Conservation (phyloP, 2,329 filamentous ascomycete genomes). For the Xylariaceae sp. region DNA sequence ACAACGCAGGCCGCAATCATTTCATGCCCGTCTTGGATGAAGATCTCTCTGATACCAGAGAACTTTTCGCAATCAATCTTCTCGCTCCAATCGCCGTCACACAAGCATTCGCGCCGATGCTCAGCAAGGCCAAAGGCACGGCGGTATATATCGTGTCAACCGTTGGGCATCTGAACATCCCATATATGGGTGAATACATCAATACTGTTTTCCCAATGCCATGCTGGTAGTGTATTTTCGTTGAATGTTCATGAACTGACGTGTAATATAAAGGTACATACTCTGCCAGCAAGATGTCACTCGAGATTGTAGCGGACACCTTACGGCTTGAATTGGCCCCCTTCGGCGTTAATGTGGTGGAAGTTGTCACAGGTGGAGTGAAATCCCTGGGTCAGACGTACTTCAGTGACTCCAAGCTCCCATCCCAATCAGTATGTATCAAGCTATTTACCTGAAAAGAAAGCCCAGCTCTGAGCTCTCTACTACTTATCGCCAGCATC, state of each 20-base stretch:
- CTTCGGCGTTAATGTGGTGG: constrained; percentile 26
- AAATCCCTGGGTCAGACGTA: constrained; percentile 26
- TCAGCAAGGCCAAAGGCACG: constrained; percentile 29
- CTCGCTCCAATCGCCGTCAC: constrained; percentile 27
- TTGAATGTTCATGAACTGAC: no score
- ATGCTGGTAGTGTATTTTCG: neutral
- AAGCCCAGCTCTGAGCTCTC: neutral
- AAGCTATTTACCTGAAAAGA: no score
- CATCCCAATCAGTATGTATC: constrained; percentile 13
- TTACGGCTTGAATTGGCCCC: constrained; percentile 26
- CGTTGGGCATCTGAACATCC: constrained; percentile 23
- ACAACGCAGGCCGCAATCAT: constrained; percentile 27
- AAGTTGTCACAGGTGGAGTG: constrained; percentile 25
- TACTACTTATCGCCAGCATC: neutral
- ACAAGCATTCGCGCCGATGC: constrained; percentile 25
- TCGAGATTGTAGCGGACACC: constrained; percentile 26
- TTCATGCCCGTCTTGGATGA: constrained; percentile 28
- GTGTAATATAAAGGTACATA: constrained; percentile 19
- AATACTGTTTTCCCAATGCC: neutral
- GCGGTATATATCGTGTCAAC: constrained; percentile 25
- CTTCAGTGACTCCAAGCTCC: constrained; percentile 25
- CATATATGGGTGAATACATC: constrained; percentile 21
- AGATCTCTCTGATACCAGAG: constrained; percentile 16
- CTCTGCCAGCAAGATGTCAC: constrained; percentile 26
- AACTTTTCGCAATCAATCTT: constrained; percentile 31